Evolutionary conservation across 2,329 filamentous ascomycete species (phyloP), one percentile per base, ranked within the genome.

Genomic region (Colletotrichum navitas): DNA sequence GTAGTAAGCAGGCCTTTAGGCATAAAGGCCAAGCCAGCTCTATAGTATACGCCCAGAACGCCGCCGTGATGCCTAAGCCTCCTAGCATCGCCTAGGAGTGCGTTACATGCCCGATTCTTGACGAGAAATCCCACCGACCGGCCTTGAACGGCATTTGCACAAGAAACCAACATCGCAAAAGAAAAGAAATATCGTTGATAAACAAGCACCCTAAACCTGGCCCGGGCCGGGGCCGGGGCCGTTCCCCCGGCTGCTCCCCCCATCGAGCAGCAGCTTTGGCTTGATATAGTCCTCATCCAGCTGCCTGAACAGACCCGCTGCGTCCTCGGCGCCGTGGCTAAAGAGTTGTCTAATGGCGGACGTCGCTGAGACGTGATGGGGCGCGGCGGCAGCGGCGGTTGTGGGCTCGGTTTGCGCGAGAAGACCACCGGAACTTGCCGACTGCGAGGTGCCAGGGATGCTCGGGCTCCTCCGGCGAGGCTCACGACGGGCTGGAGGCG

Each of bases 281-380:
- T 98, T 98, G 81, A 98, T 95, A 80, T 94, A 98, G 72, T 95
- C 94, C 81, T 99, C 96, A 80, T 99, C 96, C 72, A 99, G 85
- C 82, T 97, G 95, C 75, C 91, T 91, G 81, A 99, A 97, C 83
- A 97, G 90, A 56, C 93, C 94, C 12, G 93, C 93, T 55, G 97
- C 94, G 80, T 99, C 96, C 62, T 97, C 94, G 0, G 92, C 89
- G 39, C 60, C 60, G 24, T 63, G 60, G 21, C 92, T 93, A 75
- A 97, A 90, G 11, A 99, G 85, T 78, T 95, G 93, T 68, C 91
- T 90, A 70, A 98, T 90, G 0, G 94, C 93, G 39, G 90, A 92
- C 26, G 90, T 88, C 14, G 93, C 93, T 36, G 90, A 93, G n/a
- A 94, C 83, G 52, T 87, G 83, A 59, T 84, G 75, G 62, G 80